Percentiles rank a stretch among this genome's conserved stretches.
These are phyloP conservation scores for Tulasnella calospora DNA, from an alignment of 768 basidiomycete species.

Conservation along the genomic window DNA sequence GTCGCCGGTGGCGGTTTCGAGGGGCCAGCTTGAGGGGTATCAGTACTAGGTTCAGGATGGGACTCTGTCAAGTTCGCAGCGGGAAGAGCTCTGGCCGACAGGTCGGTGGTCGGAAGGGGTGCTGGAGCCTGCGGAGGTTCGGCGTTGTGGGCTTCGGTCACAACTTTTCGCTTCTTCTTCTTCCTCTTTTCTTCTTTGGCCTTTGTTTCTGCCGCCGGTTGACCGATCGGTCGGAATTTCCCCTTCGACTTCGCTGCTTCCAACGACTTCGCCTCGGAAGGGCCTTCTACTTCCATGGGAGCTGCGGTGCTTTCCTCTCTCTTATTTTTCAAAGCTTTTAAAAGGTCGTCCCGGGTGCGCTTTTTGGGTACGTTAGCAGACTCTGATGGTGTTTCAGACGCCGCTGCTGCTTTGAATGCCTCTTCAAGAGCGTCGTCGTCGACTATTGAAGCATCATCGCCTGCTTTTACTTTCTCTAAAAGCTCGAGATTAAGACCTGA, in stretches of 20 bases:
- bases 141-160: constrained; percentile 31
- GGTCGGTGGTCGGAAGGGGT: constrained; percentile 27
- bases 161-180: constrained; percentile 56
- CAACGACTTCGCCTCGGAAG: constrained; percentile 28
- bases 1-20: constrained; percentile 24
- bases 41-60: constrained; percentile 13
- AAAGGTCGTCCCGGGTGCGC: constrained; percentile 71
- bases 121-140: constrained; percentile 36
- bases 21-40: constrained; percentile 1
- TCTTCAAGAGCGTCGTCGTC: constrained; percentile 76
- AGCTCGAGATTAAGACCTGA: constrained; percentile 83
- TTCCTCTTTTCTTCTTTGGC: constrained; percentile 44
- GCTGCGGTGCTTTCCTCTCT: constrained; percentile 34
- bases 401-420: constrained; percentile 44
- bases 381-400: constrained; percentile 19
- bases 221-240: constrained; percentile 34
- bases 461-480: constrained; percentile 76
- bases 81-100: constrained; percentile 5
- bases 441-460: constrained; percentile 44
- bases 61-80: background rate
- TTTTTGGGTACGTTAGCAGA: constrained; percentile 47
- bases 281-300: constrained; percentile 25
- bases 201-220: constrained; percentile 36
- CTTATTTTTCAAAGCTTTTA: constrained; percentile 66
- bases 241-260: constrained; percentile 38